Conservation (phyloP, 768 basidiomycete species). For the Zangia roseola region DNA sequence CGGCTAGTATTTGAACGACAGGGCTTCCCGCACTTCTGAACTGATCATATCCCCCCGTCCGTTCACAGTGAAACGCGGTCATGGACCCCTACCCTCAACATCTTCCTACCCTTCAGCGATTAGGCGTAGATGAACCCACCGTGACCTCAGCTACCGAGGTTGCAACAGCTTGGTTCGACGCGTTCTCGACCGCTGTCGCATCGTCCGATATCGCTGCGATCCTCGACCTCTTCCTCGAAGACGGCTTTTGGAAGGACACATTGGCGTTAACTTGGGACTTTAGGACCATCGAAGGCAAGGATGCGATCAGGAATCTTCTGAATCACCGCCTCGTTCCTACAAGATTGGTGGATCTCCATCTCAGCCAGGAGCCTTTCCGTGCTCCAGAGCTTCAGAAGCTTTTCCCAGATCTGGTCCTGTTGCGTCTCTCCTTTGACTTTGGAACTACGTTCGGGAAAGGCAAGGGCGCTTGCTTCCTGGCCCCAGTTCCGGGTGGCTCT, state of each 20-base stretch:
- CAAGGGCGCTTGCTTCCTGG: slow-evolving; percentile 53
- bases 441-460: slow-evolving; percentile 47
- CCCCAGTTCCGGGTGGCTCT: slow-evolving; percentile 37
- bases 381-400: slow-evolving; percentile 36
- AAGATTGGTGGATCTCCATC: slow-evolving; percentile 14
- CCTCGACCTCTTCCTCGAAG: slow-evolving; percentile 28
- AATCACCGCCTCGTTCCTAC: slow-evolving; percentile 36
- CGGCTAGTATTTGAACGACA: background rate
- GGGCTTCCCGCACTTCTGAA: background rate
- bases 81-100: slow-evolving; percentile 22
- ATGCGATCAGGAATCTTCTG: slow-evolving; percentile 40
- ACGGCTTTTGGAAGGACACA: slow-evolving; percentile 51
- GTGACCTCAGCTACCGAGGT: slow-evolving; percentile 17
- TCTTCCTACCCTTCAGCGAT: slow-evolving; percentile 29
- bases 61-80: slow-evolving; percentile 8
- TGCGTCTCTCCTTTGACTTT: slow-evolving; percentile 57
- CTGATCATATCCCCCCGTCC: background rate
- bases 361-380: slow-evolving; percentile 24
- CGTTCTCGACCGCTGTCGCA: slow-evolving; percentile 22
- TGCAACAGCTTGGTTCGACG: slow-evolving; percentile 26
- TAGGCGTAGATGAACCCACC: slow-evolving; percentile 24
- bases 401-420: slow-evolving; percentile 57
- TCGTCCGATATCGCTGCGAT: slow-evolving; percentile 16
- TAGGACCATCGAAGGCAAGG: slow-evolving; percentile 43
- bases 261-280: slow-evolving; percentile 57